Base-by-base conservation (phyloP, 2,329 filamentous ascomycete genomes). In the Beauveria medogensis region DNA sequence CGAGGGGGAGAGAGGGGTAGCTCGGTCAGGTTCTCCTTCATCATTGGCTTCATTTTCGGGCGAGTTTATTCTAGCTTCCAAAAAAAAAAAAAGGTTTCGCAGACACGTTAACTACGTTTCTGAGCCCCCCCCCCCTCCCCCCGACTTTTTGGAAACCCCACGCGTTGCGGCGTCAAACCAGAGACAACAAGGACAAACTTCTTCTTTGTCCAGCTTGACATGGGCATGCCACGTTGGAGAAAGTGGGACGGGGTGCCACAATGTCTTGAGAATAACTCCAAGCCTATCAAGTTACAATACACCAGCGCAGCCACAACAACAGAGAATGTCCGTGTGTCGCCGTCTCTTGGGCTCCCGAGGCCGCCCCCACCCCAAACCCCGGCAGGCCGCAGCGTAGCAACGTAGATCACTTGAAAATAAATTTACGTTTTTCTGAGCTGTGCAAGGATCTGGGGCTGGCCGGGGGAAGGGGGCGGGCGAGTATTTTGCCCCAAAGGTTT, bases 171-270 rank as follows among this genome's bases (percentile, higher is more conserved):
- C 30, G 30, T 9, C 30, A 5, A 24, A 14, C 16, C 28, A 30
- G 24, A 40, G 8, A 20, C 22, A 24, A 24, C 34, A 51, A 30
- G 43, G 47, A 24, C 37, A 24, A 24, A 24, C 24, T 24, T 24
- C 24, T 14, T 28, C 10, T 41, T 44, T 7, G 26, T 56, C 55
- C 55, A 59, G 55, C 55, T 59, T 59, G 46, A 59, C 55, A 59
- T 28, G 47, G 47, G 55, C 7, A 26, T 20, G n/a, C 20, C 12
- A 41, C 12, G 44, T n/a, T 26, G 44, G 44, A n/a, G 46, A 22
- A 58, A 51, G 55, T 56, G 54, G 43, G 54, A 40, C 43, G 43
- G 26, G n/a, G 28, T n/a, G 3, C n/a, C 30, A 52, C 50, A 22
- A 34, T 8, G 16, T 34, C 30, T 34, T 34, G 30, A 34, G 30